Evolutionary conservation across 352 stramenopile genomes (phyloP), one percentile per base, ranked within the genome.

Genomic region (Globisporangium spinosum): DNA sequence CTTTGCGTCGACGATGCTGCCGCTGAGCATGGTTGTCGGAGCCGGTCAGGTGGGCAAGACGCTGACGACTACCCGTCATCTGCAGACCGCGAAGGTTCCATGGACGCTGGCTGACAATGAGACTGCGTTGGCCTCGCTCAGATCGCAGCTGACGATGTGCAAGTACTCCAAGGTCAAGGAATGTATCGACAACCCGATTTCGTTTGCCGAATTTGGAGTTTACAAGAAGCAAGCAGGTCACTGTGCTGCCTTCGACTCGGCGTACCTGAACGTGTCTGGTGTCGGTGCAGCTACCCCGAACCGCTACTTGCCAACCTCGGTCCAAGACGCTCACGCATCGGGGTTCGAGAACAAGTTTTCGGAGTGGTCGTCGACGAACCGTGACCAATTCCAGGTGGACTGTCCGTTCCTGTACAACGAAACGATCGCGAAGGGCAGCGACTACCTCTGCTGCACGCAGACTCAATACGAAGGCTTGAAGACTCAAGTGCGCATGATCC

Each of bases 371-470:
- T 70, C 73, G 38, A 55, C 64, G 7, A 89, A 87, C 66, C 82
- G 77, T 34, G 75, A 81, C 45, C 77, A 84, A 55, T 90, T 90
- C 59, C 29, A 90, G 38, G 73, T 87, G 9, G 82, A 90, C 32
- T 90, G 82, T 22, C 80, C 82, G 0, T 69, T 88, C 29, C 70
- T 90, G 5, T 89, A 86, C 70, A 85, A 89, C 38, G 66, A 87
- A 43, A 81, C 75, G 34, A 86, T 87, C 43, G 65, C 51, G 15
- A 67, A 70, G 23, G 77, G 73, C 22, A 59, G 74, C 3, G 79
- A 89, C 35, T 87, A 86, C 65, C 70, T 90, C 12, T 90, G 82
- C 55, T 90, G 82, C 32, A 89, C 82, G 0, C 78, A 90, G 55
- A 70, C 62, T 0, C 82, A 90, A 64, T 90, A 89, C 68, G 69